Conservation (phyloP, 2,329 filamentous ascomycete genomes). For the Penicillium sp. region DNA sequence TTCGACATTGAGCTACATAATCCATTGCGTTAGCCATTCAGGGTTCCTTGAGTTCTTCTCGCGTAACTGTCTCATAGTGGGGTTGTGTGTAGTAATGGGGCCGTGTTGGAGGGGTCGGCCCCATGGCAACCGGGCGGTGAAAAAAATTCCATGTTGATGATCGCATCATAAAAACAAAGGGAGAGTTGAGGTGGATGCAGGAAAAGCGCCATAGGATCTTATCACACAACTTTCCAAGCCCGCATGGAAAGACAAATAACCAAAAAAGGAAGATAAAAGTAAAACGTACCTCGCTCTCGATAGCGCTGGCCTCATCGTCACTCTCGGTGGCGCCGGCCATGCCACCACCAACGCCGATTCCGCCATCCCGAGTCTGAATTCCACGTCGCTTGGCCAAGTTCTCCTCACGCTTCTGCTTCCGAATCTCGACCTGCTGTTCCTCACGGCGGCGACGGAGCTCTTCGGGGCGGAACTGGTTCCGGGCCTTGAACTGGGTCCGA, state of each 20-base stretch:
- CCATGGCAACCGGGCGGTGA: slow-evolving; percentile 35
- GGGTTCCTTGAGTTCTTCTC: neutral
- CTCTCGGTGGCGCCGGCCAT: slow-evolving; percentile 89
- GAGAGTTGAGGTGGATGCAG: neutral
- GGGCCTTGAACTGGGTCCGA: slow-evolving; percentile 98
- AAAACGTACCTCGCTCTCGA: slow-evolving; percentile 84
- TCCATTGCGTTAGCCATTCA: slow-evolving; percentile 21
- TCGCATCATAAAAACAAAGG: slow-evolving; percentile 30
- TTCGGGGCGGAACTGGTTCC: slow-evolving; percentile 98
- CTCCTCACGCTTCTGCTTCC: slow-evolving; percentile 97
- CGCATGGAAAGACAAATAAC: slow-evolving; percentile 1
- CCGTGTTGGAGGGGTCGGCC: slow-evolving; percentile 23
- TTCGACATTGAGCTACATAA: slow-evolving; percentile 80
- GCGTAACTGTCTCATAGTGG: slow-evolving; percentile 11
- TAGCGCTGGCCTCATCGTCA: slow-evolving; percentile 92
- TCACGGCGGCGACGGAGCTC: slow-evolving; percentile 97
- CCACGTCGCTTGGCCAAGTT: slow-evolving; percentile 97
- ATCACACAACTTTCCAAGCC: neutral
- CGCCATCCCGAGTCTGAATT: slow-evolving; percentile 71
- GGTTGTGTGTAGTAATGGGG: slow-evolving; percentile 14
- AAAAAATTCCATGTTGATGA: slow-evolving; percentile 31
- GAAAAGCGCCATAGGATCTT: neutral
- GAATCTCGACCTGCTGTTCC: slow-evolving; percentile 98
- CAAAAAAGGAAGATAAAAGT: slow-evolving; percentile 19
- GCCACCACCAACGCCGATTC: slow-evolving; percentile 53